phyloP scores from a whole-genome alignment of 2,329 filamentous ascomycete genomes.

The Fonsecaea erecta region DNA sequence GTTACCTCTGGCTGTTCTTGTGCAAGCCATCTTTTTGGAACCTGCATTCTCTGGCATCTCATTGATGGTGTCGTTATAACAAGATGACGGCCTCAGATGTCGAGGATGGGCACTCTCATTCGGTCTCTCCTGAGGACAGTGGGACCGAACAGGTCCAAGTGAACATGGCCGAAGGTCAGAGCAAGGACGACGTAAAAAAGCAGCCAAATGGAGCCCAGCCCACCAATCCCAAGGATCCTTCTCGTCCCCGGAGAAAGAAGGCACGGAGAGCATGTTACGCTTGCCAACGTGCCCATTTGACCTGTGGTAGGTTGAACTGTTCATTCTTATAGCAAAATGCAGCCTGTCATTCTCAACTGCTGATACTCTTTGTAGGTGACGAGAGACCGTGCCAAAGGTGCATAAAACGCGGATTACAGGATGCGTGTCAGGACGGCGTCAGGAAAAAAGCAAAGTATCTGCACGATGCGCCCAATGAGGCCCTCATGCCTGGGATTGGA shows the following conservation, averaged over 20 bases:
- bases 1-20: constrained; percentile 28
- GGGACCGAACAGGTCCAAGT: constrained; percentile 46
- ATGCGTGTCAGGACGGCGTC: constrained; percentile 92
- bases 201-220: constrained; percentile 60
- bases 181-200: constrained; percentile 53
- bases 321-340: not conserved
- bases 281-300: constrained; percentile 95
- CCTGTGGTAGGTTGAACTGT: constrained; percentile 79
- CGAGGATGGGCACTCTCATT: constrained; percentile 44
- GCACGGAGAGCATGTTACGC: constrained; percentile 93
- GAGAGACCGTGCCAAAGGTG: constrained; percentile 92
- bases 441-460: constrained; percentile 99
- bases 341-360: constrained; percentile 28
- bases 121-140: constrained; percentile 45
- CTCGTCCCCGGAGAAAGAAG: constrained; percentile 90
- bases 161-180: constrained; percentile 44
- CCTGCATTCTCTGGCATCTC: constrained; percentile 25
- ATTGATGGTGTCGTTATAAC: constrained; percentile 39
- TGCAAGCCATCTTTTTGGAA: constrained; percentile 24
- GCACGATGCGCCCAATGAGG: constrained; percentile 90
- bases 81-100: constrained; percentile 43
- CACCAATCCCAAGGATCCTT: constrained; percentile 78
- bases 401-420: constrained; percentile 88
- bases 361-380: constrained; percentile 68
- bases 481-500: constrained; percentile 81